These are phyloP conservation scores for Dryadomyces quercivorus DNA, from an alignment of 2,329 filamentous ascomycete genomes.

Conservation along the genomic window DNA sequence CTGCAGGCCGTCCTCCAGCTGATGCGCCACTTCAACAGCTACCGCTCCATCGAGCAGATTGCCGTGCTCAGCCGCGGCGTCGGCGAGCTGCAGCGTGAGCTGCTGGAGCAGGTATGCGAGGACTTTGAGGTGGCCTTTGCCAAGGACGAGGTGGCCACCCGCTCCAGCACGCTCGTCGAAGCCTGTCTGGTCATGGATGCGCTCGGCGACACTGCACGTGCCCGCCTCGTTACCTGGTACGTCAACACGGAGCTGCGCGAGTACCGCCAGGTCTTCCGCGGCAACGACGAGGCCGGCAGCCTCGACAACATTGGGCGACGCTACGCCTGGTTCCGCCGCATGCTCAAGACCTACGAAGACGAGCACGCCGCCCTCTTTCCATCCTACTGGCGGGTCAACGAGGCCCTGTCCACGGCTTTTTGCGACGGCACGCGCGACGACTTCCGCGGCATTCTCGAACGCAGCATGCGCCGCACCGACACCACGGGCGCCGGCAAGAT, in stretches of 20 bases:
- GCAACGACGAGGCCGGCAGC: constrained; percentile 91
- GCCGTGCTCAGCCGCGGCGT: constrained; percentile 86
- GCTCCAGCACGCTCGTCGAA: constrained; percentile 63
- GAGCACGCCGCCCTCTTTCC: constrained; percentile 87
- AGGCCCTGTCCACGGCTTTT: constrained; percentile 80
- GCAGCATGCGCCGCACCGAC: constrained; percentile 67
- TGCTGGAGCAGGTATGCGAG: constrained; percentile 96
- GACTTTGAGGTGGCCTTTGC: constrained; percentile 95
- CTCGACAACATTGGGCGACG: constrained; percentile 91
- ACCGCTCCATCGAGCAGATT: constrained; percentile 95
- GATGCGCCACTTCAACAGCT: constrained; percentile 97
- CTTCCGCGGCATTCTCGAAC: constrained; percentile 84
- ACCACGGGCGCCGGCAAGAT: constrained; percentile 42
- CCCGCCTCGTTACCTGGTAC: constrained; percentile 85
- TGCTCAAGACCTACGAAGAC: constrained; percentile 89
- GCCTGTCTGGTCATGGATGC: constrained; percentile 92
- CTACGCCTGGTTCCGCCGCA: constrained; percentile 94
- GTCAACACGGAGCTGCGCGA: constrained; percentile 94
- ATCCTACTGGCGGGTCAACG: constrained; percentile 75
- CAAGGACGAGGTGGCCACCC: constrained; percentile 65
- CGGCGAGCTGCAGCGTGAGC: constrained; percentile 79
- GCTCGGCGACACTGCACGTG: constrained; percentile 73
- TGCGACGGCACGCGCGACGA: constrained; percentile 94
- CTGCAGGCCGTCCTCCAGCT: constrained; percentile 93
- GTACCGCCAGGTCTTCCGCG: constrained; percentile 89